Conservation (phyloP, 768 basidiomycete species). For the Coprinellus aureogranulatus region DNA sequence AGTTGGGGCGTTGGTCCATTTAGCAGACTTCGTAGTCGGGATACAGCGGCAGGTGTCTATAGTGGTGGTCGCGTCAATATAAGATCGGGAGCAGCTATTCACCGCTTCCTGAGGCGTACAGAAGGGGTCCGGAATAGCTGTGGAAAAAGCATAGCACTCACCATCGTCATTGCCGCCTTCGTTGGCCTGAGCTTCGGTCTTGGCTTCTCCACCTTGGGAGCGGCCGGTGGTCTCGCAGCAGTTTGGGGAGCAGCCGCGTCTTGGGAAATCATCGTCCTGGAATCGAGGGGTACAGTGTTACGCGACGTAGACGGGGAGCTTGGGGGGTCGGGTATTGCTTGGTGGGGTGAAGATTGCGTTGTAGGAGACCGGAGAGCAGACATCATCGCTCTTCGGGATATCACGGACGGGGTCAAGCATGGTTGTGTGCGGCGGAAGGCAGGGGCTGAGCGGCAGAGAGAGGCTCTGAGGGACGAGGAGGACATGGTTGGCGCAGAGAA, state of each 20-base stretch:
- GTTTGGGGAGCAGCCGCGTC: slow-evolving; percentile 70
- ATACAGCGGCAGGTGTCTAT: slow-evolving; percentile 79
- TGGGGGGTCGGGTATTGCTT: slow-evolving; percentile 43
- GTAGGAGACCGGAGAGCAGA: slow-evolving; percentile 51
- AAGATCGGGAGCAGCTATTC: background rate
- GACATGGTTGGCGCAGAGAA: slow-evolving; percentile 8
- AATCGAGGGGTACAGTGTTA: slow-evolving; percentile 11
- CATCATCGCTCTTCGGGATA: slow-evolving; percentile 63
- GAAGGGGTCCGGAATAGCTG: background rate
- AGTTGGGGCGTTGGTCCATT: slow-evolving; percentile 85
- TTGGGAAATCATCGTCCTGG: slow-evolving; percentile 33
- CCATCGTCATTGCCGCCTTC: slow-evolving; percentile 78
- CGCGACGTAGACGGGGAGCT: slow-evolving; percentile 7
- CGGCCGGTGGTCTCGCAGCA: slow-evolving; percentile 68
- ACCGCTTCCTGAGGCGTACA: slow-evolving; percentile 1
- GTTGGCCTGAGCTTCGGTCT: slow-evolving; percentile 65
- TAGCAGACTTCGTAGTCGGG: slow-evolving; percentile 68
- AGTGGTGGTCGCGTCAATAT: background rate
- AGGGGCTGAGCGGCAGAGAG: slow-evolving; percentile 27
- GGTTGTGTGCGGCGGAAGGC: slow-evolving; percentile 30
- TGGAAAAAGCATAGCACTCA: slow-evolving; percentile 31
- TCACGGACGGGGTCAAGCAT: slow-evolving; percentile 30
- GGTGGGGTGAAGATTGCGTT: slow-evolving; percentile 19
- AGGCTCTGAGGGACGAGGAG: slow-evolving; percentile 18
- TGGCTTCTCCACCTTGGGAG: slow-evolving; percentile 61